Percentiles rank a stretch among this genome's conserved stretches.
Evolutionary conservation across 1,139 yeast species (phyloP).

Genomic region (Lodderomyces pseudojiufengensis): DNA sequence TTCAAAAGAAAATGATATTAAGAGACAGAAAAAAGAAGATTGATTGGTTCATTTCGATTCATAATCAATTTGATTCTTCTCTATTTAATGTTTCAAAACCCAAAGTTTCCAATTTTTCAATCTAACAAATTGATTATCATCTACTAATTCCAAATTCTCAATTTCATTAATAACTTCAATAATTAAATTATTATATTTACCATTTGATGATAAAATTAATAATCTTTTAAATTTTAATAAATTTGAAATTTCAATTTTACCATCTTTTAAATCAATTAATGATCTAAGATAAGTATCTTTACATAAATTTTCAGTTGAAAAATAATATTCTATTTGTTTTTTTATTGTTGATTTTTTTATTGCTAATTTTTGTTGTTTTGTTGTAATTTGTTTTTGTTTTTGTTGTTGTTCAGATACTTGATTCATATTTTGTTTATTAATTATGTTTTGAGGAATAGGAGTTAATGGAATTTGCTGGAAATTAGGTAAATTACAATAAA

Average conservation of each 20-base stretch:
- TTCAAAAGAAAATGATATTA: background rate
- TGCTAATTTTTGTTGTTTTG: background rate
- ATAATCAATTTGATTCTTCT: background rate
- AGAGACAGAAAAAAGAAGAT: background rate
- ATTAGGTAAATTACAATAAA: no score
- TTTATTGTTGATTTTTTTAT: conserved; percentile 12
- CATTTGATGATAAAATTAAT: conserved; percentile 18
- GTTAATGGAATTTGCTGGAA: no score
- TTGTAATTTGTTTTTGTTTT: background rate
- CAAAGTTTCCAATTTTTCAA: conserved; percentile 19
- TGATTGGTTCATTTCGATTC: background rate
- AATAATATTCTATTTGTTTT: conserved; percentile 22
- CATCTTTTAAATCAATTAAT: conserved; percentile 18
- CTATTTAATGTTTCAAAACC: conserved; percentile 9
- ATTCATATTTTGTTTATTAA: no score
- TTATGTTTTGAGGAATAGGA: no score
- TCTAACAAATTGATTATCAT: conserved; percentile 14
- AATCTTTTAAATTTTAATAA: conserved; percentile 20
- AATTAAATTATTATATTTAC: conserved; percentile 16
- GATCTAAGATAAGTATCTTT: conserved; percentile 23
- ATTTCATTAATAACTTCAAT: conserved; percentile 15
- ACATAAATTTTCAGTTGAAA: conserved; percentile 24
- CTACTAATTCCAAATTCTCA: conserved; percentile 17
- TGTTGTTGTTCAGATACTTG: no score
- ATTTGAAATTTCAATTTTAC: conserved; percentile 17